Conservation (phyloP, 371 early-diverging fungal genomes). For the Mortierella sp. region DNA sequence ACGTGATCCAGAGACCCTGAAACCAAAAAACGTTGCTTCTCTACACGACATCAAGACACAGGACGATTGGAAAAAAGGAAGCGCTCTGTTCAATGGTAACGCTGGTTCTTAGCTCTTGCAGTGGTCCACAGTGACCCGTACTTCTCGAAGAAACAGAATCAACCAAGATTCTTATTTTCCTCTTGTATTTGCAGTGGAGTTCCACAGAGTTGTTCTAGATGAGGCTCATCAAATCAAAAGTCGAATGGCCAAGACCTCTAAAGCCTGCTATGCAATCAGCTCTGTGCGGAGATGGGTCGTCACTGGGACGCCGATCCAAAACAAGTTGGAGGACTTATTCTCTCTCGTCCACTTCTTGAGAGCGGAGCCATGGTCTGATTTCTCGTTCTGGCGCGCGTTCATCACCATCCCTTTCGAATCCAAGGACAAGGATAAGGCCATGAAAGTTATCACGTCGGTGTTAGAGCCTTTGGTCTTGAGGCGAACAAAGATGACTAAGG, state of each 20-base stretch:
- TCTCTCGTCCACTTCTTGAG: conserved; percentile 84
- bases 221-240: conserved; percentile 86
- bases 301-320: conserved; percentile 83
- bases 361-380: conserved; percentile 77
- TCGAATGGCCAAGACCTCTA: conserved; percentile 64
- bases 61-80: conserved; percentile 35
- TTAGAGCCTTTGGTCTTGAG: conserved; percentile 76
- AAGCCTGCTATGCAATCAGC: conserved; percentile 68
- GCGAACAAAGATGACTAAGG: conserved; percentile 72
- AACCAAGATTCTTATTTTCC: background rate
- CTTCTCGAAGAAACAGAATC: background rate
- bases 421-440: conserved; percentile 63
- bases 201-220: conserved; percentile 77
- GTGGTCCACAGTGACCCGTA: too few relatives aligned
- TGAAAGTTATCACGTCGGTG: conserved; percentile 72
- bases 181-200: conserved; percentile 47
- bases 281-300: conserved; percentile 83
- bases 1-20: background rate
- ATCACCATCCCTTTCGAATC: conserved; percentile 74
- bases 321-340: conserved; percentile 84
- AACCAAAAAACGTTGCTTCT: conserved; percentile 1
- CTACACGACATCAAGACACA: conserved; percentile 30
- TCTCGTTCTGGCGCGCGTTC: conserved; percentile 72
- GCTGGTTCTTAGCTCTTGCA: too few relatives aligned
- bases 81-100: conserved; percentile 56